A percentile compares a stretch with the other conserved stretches of the same genome.
Evolutionary conservation across 495 filamentous ascomycete genomes (phyloP).

Genomic region (Penicillium taxi): DNA sequence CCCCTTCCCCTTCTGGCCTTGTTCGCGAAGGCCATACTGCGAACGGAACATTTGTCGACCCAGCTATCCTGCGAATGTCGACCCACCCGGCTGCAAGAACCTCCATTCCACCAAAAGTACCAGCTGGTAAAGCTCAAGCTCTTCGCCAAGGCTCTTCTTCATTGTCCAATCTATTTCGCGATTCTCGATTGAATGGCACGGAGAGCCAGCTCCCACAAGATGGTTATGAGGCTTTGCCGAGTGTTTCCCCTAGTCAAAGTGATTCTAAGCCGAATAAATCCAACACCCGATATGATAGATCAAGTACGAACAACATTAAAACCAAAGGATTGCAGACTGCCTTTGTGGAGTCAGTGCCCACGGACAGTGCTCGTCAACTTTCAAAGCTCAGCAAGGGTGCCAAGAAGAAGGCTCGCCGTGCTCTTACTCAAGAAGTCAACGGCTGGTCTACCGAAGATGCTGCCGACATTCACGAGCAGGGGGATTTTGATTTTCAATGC

Average conservation of each 20-base stretch:
- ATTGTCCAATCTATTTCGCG: too few species aligned
- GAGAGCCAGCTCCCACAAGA: too few species aligned
- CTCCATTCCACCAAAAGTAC: conserved; percentile 6
- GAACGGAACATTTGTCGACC: conserved; percentile 43
- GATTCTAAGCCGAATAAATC: too few species aligned
- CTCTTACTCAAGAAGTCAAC: conserved; percentile 56
- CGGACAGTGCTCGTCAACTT: conserved; percentile 9
- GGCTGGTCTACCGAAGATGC: conserved; percentile 97
- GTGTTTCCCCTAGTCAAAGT: too few species aligned
- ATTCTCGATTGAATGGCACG: too few species aligned
- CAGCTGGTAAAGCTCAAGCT: too few species aligned
- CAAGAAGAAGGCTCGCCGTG: conserved; percentile 48
- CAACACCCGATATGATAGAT: too few species aligned
- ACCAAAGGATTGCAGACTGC: conserved; percentile 80
- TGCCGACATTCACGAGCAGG: conserved; percentile 91
- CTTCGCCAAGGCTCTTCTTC: too few species aligned
- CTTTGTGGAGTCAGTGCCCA: conserved; percentile 50
- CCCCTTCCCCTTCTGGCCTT: too few species aligned
- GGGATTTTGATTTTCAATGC: conserved; percentile 86
- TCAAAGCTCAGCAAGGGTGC: conserved; percentile 37
- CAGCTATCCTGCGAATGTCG: conserved; percentile 50
- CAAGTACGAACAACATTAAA: conserved; percentile 39
- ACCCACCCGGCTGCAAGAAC: too few species aligned
- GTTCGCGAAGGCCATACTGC: too few species aligned
- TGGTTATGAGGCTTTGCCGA: too few species aligned